Evolutionary conservation across 352 stramenopile genomes (phyloP), one percentile per base, ranked within the genome.

Genomic region (Pythium sp.): DNA sequence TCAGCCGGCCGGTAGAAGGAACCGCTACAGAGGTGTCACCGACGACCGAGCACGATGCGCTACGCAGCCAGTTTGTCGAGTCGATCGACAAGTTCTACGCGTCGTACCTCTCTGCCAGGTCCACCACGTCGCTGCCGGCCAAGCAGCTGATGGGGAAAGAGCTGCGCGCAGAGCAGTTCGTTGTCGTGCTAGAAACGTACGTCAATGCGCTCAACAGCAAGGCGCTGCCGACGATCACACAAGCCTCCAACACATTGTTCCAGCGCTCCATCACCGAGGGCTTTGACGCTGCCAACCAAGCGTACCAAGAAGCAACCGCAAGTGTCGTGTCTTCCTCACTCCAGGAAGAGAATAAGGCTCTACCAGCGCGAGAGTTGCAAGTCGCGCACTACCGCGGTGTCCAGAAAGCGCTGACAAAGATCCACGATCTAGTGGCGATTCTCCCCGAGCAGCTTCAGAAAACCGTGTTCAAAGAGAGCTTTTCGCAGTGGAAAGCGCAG

Each of bases 61-160:
- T 90, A 11, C 84, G 84, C 5, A 30, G 63, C 7, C 79, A 86
- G 62, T 92, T 90, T 70, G 76, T 89, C 24, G 78, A 86, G 28
- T 59, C 79, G 9, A 69, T 90, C 11, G 80, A 90, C 34, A 73
- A 78, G 38, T 34, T 92, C 11, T 83, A 84, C 59, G 60, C 56
- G 5, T 62, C 72, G 28, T 90, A 77, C 58, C 62, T 92, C 15
- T 85, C 78, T 6, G 30, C 72, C 5, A 80, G 78, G 3, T 55
- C 59, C 11, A 66, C 58, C 24, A 63, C 72, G 5, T 63, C 76
- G 22, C 54, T 89, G 20, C 81, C 81, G 2, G 18, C 58, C 3
- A 92, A 90, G 71, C 62, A 69, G 11, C 46, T 92, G 43, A 75
- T 87, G 55, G 80, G 77, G 18, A 68, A 70, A 5, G 59, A 77